These are phyloP conservation scores for Berberis vulgaris DNA, from an alignment of 164 flowering plant species.

Conservation along the genomic window DNA sequence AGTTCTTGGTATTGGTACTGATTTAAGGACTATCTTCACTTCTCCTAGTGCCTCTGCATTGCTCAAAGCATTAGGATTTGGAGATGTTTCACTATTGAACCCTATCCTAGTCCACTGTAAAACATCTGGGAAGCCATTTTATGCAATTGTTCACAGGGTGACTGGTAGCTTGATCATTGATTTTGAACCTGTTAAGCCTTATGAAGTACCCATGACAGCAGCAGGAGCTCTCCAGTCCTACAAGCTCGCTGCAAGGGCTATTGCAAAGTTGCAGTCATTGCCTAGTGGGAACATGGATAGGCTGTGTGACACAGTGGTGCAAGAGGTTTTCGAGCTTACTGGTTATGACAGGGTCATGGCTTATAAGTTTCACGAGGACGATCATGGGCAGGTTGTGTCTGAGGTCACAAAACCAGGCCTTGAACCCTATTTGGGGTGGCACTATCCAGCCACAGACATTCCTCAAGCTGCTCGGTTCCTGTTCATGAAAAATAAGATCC, in stretches of 20 bases:
- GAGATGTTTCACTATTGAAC: slow-evolving; percentile 68
- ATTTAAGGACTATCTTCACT: slow-evolving; percentile 61
- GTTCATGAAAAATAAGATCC: slow-evolving; percentile 82
- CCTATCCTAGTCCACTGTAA: slow-evolving; percentile 82
- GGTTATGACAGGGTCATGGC: slow-evolving; percentile 92
- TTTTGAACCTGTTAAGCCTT: slow-evolving; percentile 83
- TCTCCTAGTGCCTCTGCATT: slow-evolving; percentile 70
- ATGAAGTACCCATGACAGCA: slow-evolving; percentile 84
- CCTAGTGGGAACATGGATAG: slow-evolving; percentile 74
- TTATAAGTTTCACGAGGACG: slow-evolving; percentile 87
- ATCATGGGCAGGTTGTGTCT: slow-evolving; percentile 78
- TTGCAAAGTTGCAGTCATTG: slow-evolving; percentile 62
- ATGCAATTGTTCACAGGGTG: slow-evolving; percentile 73
- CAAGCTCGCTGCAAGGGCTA: slow-evolving; percentile 86
- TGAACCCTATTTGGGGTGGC: slow-evolving; percentile 78
- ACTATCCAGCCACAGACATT: slow-evolving; percentile 92
- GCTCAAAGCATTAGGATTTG: slow-evolving; percentile 68
- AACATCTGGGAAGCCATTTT: slow-evolving; percentile 81
- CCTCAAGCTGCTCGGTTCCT: slow-evolving; percentile 85
- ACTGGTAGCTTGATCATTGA: slow-evolving; percentile 70
- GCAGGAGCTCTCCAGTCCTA: slow-evolving; percentile 89
- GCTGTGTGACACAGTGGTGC: slow-evolving; percentile 75
- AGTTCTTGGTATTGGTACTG: slow-evolving; percentile 67
- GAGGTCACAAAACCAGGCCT: slow-evolving; percentile 69
- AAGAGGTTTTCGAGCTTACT: slow-evolving; percentile 78